Base-by-base conservation (phyloP, 495 filamentous ascomycete genomes). In the Aspergillus avenaceus region DNA sequence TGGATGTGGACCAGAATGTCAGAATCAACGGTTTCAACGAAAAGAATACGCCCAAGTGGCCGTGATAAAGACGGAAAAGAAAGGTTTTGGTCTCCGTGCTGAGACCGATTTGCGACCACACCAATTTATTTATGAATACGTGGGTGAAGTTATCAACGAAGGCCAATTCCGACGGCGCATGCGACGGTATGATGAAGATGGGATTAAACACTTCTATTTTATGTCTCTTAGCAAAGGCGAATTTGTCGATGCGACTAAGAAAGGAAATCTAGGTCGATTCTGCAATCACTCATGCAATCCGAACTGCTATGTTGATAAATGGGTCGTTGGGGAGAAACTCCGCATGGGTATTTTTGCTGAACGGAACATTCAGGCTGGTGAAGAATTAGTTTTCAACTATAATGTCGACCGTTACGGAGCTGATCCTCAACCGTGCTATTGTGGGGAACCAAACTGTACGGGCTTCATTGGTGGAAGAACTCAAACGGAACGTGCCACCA, bases 371-470 rank as follows among this genome's bases (percentile, higher is more conserved):
- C 81, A 84, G 57, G 83, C 86, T 2, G 95, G 93, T 32, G 93
- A 99, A 66, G 93, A 99, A 65, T 76, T 99, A 26, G 91, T 96
- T n/a, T 99, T 99, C 76, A 96, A 99, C 74, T 99, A 99, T 79
- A 99, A 99, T 56, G 93, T 99, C 46, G 93, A 99, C 64, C 84
- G 93, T 50, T 99, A 99, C 60, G 93, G 93, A 50, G 91, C 93
- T 26, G 90, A 97, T 59, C 91, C 93, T 42, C 91, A 97, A 67
- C 88, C 87, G 9, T 99, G 93, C 68, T 97, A 97, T 64, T 99
- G 93, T 69, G 91, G 84, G 49, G 93, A 99, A 67, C 76, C 85
- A 5, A 97, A 97, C 64, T 99, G 93, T 70, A 86, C 88, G 12
- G 93, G 93, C 36, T 97, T 90, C 69, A 97, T 99, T 53, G 93